Conservation (phyloP, 306 rosid genomes). For the Abrus pulchellus region DNA sequence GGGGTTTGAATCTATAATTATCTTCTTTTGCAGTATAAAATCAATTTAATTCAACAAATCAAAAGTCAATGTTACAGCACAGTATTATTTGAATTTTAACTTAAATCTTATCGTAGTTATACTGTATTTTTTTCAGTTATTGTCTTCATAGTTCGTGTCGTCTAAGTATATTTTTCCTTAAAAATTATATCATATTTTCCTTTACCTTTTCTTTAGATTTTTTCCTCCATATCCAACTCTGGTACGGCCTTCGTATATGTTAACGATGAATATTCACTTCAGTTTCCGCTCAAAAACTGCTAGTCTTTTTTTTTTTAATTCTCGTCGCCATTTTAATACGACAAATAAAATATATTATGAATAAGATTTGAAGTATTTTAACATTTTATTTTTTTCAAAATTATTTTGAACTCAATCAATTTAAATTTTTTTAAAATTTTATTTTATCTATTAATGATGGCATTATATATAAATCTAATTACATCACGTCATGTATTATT, state of each 20-base stretch:
- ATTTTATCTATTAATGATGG: too few species aligned
- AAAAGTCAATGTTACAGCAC: background rate
- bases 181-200: background rate
- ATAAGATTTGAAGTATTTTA: too few species aligned
- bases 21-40: background rate
- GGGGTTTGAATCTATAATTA: background rate
- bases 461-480: too few species aligned
- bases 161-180: background rate
- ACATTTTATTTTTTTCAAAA: too few species aligned
- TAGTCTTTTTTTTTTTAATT: too few species aligned
- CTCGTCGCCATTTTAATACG: background rate
- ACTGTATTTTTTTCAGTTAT: too few species aligned
- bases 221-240: background rate
- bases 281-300: background rate
- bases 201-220: background rate
- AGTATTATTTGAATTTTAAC: constrained; percentile 1
- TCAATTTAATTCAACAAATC: background rate
- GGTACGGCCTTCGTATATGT: background rate
- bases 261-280: background rate
- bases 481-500: too few species aligned
- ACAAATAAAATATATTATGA: background rate
- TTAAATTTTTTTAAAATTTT: too few species aligned
- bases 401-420: too few species aligned
- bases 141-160: too few species aligned
- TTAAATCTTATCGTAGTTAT: background rate